These are phyloP conservation scores for Colletotrichum musae DNA, from an alignment of 2,329 filamentous ascomycete species.

Conservation along the genomic window DNA sequence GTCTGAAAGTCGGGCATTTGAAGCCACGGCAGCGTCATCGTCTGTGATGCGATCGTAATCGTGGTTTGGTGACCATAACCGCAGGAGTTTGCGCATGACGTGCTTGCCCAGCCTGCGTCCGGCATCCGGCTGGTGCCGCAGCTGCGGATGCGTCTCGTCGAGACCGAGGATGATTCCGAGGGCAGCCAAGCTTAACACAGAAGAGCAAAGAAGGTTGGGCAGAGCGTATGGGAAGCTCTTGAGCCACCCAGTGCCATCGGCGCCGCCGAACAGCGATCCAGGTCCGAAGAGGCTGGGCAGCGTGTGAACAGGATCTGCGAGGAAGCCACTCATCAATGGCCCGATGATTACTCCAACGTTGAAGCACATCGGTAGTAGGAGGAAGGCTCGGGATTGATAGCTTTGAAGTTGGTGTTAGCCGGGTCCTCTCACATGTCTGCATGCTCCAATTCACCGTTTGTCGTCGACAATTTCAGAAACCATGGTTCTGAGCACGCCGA, in stretches of 20 bases:
- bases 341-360: conserved; percentile 45
- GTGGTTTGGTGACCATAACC: not conserved
- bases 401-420: not conserved
- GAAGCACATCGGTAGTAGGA: conserved; percentile 45
- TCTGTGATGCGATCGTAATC: not conserved
- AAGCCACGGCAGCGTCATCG: not conserved
- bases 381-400: conserved; percentile 42
- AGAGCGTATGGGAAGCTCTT: conserved; percentile 44
- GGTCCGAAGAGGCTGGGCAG: conserved; percentile 43
- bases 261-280: conserved; percentile 41
- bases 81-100: not conserved
- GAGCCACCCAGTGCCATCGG: conserved; percentile 43
- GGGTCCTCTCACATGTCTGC: not conserved
- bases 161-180: conserved; percentile 43
- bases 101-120: conserved; percentile 7
- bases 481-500: conserved; percentile 44
- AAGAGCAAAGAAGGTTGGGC: conserved; percentile 42
- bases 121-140: not conserved
- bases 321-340: conserved; percentile 44
- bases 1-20: not conserved
- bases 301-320: conserved; percentile 43
- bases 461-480: conserved; percentile 44
- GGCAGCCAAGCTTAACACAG: conserved; percentile 38
- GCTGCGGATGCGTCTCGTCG: conserved; percentile 42
- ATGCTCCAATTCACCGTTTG: conserved; percentile 29